Base-by-base conservation (phyloP, 768 basidiomycete genomes). In the Cyclocybe cylindracea region DNA sequence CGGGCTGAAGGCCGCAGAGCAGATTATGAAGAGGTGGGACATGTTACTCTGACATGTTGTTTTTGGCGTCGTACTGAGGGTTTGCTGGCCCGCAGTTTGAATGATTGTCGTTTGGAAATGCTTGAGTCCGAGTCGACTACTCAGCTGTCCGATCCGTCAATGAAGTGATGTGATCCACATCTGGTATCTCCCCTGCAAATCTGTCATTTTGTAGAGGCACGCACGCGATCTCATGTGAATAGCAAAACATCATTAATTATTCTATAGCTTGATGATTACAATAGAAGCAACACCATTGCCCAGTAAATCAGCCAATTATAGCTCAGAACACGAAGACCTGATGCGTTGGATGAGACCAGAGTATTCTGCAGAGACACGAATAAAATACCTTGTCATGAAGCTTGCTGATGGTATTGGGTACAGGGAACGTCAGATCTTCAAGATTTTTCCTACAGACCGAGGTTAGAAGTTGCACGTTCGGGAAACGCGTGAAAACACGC, bases 401-500 rank as follows among this genome's bases (percentile, higher is more conserved):
- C 77, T 98, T 99, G 83, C 90, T 94, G 72, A 97, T 80, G 6
- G 92, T 84, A 57, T 89, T 83, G 5, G 97, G 93, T 24, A 86
- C 83, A 39, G 92, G 87, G 74, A 93, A 97, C 59, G 83, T 85
- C 64, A 99, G 84, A 47, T 88, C 89, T 29, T 83, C 87, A 16
- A 99, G 82, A 67, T 96, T 86, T 80, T 89, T 93, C 78, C 92
- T 94, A 43, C 24, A 52, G 29, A 40, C 39, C 46, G 50, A 53
- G 41, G 49, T 62, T 53, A 55, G 37, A 24, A 24, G 24, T 39
- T 40, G 57, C 34, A 38, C 31, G 34, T 36, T 35, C 35, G 39
- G 16, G 34, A 37, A 51, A 52, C 37, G 39, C 19, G 44, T 35
- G 16, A 35, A 44, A 39, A 35, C n/a, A 48, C 63, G 52, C 52